phyloP scores from a whole-genome alignment of 768 basidiomycete genomes.

The Suillus subalutaceus region DNA sequence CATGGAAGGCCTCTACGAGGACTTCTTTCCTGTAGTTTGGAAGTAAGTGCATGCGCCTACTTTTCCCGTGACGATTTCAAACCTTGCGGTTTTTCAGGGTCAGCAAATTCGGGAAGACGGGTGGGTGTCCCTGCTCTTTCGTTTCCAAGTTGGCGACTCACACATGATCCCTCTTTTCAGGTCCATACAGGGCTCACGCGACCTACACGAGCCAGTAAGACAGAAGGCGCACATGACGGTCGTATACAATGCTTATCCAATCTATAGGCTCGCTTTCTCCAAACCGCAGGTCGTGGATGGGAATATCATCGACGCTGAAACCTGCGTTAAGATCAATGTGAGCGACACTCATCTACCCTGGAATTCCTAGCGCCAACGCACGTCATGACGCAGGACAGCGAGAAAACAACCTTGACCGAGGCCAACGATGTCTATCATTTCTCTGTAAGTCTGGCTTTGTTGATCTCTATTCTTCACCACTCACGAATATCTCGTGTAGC shows the following conservation, averaged over 20 bases:
- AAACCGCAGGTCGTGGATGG: not conserved
- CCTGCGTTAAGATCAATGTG: not conserved
- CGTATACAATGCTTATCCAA: not conserved
- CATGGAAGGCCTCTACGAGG: not conserved
- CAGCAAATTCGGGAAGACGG: not conserved
- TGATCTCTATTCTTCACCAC: not conserved
- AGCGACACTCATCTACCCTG: not conserved
- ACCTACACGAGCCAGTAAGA: constrained; percentile 3
- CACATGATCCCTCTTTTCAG: not conserved
- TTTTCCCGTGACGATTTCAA: not conserved
- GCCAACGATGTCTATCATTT: not conserved
- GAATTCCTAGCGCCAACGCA: not conserved
- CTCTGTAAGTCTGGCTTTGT: not conserved
- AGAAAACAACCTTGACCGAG: not conserved
- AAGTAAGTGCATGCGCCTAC: not conserved
- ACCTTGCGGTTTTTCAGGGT: not conserved
- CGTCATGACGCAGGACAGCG: not conserved
- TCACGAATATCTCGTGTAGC: not conserved
- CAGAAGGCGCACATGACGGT: too few species aligned
- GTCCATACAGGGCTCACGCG: not conserved
- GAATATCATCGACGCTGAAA: not conserved
- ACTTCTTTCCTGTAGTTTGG: not conserved
- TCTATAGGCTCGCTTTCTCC: not conserved
- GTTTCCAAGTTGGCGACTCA: not conserved
- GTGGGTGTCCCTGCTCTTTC: not conserved